A percentile compares a stretch with the other conserved stretches of the same genome.
Conservation (phyloP, 495 filamentous ascomycete genomes). For the Xylaria palmicola region DNA sequence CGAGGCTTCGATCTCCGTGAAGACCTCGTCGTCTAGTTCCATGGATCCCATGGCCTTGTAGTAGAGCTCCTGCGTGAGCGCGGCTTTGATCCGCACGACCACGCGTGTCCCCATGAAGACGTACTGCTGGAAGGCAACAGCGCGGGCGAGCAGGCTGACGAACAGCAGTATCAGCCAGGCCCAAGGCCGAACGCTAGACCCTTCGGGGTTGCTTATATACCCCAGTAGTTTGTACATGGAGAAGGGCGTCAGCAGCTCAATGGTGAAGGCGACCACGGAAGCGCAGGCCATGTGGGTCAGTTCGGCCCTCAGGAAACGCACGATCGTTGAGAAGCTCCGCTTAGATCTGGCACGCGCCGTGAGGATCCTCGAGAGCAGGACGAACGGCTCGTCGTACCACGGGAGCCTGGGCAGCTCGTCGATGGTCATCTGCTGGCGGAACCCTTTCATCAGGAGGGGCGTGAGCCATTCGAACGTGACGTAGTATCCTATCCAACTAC, state of each 20-base stretch:
- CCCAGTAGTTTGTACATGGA: slow-evolving; percentile 46
- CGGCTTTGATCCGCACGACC: slow-evolving; percentile 46
- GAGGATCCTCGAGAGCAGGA: slow-evolving; percentile 40
- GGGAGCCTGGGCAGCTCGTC: slow-evolving; percentile 49
- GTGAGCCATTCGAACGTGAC: slow-evolving; percentile 51
- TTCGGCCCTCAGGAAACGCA: slow-evolving; percentile 38
- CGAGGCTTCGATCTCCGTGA: slow-evolving; percentile 31
- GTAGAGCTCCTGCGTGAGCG: slow-evolving; percentile 51
- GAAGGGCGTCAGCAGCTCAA: slow-evolving; percentile 45
- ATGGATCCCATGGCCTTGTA: slow-evolving; percentile 48
- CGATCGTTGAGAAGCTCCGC: slow-evolving; percentile 42
- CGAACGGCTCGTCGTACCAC: slow-evolving; percentile 49
- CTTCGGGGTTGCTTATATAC: slow-evolving; percentile 35
- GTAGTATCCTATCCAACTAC: slow-evolving; percentile 48
- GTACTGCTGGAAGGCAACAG: slow-evolving; percentile 49
- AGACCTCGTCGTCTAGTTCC: slow-evolving; percentile 42
- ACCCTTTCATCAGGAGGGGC: slow-evolving; percentile 45
- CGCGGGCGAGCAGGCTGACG: slow-evolving; percentile 40
- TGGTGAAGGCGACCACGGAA: slow-evolving; percentile 30
- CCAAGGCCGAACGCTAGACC: slow-evolving; percentile 37
- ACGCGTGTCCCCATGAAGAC: slow-evolving; percentile 48
- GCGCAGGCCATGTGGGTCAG: slow-evolving; percentile 40
- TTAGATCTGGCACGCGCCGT: slow-evolving; percentile 37
- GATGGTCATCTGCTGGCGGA: slow-evolving; percentile 41
- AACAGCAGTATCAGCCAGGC: slow-evolving; percentile 48